These are phyloP conservation scores for Cicer chorassanicum DNA, from an alignment of 306 rosid species.

Conservation along the genomic window DNA sequence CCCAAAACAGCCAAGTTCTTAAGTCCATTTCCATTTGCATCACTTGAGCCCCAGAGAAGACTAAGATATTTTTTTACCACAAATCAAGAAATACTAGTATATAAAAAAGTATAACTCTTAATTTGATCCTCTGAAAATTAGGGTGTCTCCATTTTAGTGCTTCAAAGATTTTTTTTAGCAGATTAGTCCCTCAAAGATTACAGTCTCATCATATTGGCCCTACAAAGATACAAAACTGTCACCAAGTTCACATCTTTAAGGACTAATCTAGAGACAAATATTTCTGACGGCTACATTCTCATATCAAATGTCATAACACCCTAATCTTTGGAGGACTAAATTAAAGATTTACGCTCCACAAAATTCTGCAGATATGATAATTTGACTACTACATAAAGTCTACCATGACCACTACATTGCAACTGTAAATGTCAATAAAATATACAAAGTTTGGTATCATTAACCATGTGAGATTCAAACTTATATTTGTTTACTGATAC, in stretches of 20 bases:
- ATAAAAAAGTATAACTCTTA: constrained; percentile 2
- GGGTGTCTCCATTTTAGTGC: background rate
- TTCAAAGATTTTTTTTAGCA: background rate
- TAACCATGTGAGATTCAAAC: constrained; percentile 38
- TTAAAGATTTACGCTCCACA: constrained; percentile 6
- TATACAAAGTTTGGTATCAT: constrained; percentile 30
- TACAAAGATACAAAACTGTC: constrained; percentile 6
- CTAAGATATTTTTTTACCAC: background rate
- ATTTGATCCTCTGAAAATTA: constrained; percentile 9
- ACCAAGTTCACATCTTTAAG: constrained; percentile 26
- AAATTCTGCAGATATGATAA: constrained; percentile 16
- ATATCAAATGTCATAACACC: constrained; percentile 14
- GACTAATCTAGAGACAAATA: constrained; percentile 1
- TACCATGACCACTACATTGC: background rate
- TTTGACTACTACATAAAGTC: constrained; percentile 32
- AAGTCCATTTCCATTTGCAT: constrained; percentile 31
- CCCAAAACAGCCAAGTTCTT: constrained; percentile 13
- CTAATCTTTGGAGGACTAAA: background rate
- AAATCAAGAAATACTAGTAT: constrained; percentile 21
- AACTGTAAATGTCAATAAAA: constrained; percentile 39
- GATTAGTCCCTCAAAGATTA: background rate
- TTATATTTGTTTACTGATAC: constrained; percentile 26
- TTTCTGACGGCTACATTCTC: background rate
- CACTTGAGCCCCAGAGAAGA: constrained; percentile 7
- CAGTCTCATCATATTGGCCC: background rate